These are phyloP conservation scores for Datisca glomerata DNA, from an alignment of 306 rosid genomes.

Conservation along the genomic window DNA sequence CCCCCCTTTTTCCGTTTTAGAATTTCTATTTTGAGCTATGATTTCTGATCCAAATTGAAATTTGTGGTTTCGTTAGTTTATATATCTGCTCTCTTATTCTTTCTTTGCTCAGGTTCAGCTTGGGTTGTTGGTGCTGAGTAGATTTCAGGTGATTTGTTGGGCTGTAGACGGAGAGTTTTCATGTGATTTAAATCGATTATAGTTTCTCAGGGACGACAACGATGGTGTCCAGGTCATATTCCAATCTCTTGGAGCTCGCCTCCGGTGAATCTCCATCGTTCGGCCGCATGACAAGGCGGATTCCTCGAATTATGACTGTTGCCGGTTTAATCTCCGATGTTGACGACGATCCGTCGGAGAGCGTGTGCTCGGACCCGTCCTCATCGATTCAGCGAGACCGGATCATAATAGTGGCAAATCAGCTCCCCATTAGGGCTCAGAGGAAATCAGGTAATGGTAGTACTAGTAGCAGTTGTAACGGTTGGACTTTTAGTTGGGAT, in stretches of 20 bases:
- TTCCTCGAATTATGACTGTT: conserved; percentile 65
- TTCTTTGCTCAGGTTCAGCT: too few species aligned
- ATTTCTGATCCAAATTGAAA: too few species aligned
- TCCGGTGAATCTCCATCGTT: conserved; percentile 52
- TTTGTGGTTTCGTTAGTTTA: too few species aligned
- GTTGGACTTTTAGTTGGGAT: conserved; percentile 70
- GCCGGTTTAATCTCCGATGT: conserved; percentile 58
- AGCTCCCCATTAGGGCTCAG: conserved; percentile 67
- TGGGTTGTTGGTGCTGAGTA: too few species aligned
- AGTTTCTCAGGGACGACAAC: too few species aligned
- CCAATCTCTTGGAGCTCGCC: conserved; percentile 61
- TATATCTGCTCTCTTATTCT: too few species aligned
- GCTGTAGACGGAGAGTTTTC: too few species aligned
- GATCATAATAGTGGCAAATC: conserved; percentile 66
- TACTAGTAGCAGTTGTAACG: conserved; percentile 11
- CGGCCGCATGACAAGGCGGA: conserved; percentile 36
- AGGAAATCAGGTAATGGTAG: conserved; percentile 17
- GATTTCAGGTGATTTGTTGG: too few species aligned
- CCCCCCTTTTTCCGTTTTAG: too few species aligned
- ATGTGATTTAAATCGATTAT: too few species aligned
- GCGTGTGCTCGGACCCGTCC: conserved; percentile 43
- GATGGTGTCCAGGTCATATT: conserved; percentile 68
- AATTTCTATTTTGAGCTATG: too few species aligned
- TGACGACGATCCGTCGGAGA: conserved; percentile 48
- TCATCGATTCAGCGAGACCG: conserved; percentile 48